Evolutionary conservation across 2,329 filamentous ascomycete species (phyloP), one percentile per base, ranked within the genome.

Genomic region (Coleophoma cylindrospora): DNA sequence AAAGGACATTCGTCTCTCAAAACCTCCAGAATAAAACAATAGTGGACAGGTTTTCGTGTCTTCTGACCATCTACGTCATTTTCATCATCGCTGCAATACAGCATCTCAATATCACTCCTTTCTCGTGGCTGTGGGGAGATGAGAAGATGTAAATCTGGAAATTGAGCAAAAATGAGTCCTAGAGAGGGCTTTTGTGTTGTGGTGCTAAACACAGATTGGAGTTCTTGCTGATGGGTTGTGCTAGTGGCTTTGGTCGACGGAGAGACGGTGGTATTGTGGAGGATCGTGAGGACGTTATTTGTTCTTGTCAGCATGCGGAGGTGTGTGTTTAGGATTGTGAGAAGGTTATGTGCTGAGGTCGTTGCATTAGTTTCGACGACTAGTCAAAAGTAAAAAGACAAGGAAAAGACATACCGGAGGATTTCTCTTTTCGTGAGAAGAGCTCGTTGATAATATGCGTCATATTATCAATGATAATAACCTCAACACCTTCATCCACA

Each of bases 381-480:
- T 21, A 49, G 34, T 2, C 49, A 47, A 38, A 52, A 40, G 40
- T 49, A 34, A 17, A 22, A n/a, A n/a, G 22, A 19, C 36, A n/a
- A 19, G 37, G 34, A 37, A 14, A 15, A 8, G 12, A 55, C 41
- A n/a, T 49, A 66, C 59, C 52, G 67, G 74, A 56, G 73, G 69
- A 17, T 34, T 56, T 59, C 43, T 63, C 60, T 52, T 71, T 70
- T 49, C 72, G 69, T 2, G 75, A 66, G 64, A 83, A 83, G 45
- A 83, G 70, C 4, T 71, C 63, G 22, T 70, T 73, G 17, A 83
- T 69, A 4, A 83, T 68, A 14, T 68, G 58, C 2, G 76, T 75
- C 60, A 80, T 73, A 64, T 80, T 76, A 8, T 79, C 80, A 48
- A 83, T 65, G 48, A 83, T 66, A 43, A 84, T 70, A 37, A 83